These are phyloP conservation scores for Curvularia sp. DNA, from an alignment of 2,329 filamentous ascomycete genomes.

Conservation along the genomic window DNA sequence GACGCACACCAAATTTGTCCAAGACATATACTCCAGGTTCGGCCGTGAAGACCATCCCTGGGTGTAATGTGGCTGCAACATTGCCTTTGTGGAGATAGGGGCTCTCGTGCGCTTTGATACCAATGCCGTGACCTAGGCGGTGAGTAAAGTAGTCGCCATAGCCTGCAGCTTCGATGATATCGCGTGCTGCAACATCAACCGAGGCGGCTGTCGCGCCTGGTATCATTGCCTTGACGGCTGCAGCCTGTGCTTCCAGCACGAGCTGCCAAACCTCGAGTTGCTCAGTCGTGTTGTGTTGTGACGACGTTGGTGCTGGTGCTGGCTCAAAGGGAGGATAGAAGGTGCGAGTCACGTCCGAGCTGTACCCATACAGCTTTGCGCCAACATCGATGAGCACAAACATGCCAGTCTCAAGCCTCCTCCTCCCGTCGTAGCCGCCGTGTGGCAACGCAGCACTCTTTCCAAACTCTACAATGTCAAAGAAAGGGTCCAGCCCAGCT, in stretches of 20 bases:
- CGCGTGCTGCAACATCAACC: constrained; percentile 67
- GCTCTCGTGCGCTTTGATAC: constrained; percentile 71
- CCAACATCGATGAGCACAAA: constrained; percentile 70
- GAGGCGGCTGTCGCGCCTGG: constrained; percentile 64
- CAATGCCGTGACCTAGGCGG: constrained; percentile 69
- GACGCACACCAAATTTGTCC: constrained; percentile 66
- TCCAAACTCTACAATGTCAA: constrained; percentile 70
- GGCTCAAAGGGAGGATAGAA: constrained; percentile 58
- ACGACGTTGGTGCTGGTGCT: constrained; percentile 15
- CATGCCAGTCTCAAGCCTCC: constrained; percentile 61
- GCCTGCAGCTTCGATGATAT: constrained; percentile 64
- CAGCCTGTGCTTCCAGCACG: constrained; percentile 68
- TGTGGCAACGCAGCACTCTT: constrained; percentile 63
- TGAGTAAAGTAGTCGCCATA: constrained; percentile 68
- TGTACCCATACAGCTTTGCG: constrained; percentile 68
- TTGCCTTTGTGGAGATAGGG: constrained; percentile 72
- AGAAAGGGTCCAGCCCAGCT: constrained; percentile 65
- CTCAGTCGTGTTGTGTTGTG: constrained; percentile 47
- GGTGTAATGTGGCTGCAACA: constrained; percentile 53
- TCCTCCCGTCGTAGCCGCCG: constrained; percentile 60
- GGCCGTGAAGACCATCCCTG: constrained; percentile 69
- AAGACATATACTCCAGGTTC: constrained; percentile 70
- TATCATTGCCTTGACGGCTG: constrained; percentile 60
- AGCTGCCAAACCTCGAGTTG: constrained; percentile 67
- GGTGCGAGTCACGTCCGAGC: constrained; percentile 68